A percentile compares a stretch with the other conserved stretches of the same genome.
phyloP scores from a whole-genome alignment of 2,329 filamentous ascomycete species.

The Fusarium newnesense region DNA sequence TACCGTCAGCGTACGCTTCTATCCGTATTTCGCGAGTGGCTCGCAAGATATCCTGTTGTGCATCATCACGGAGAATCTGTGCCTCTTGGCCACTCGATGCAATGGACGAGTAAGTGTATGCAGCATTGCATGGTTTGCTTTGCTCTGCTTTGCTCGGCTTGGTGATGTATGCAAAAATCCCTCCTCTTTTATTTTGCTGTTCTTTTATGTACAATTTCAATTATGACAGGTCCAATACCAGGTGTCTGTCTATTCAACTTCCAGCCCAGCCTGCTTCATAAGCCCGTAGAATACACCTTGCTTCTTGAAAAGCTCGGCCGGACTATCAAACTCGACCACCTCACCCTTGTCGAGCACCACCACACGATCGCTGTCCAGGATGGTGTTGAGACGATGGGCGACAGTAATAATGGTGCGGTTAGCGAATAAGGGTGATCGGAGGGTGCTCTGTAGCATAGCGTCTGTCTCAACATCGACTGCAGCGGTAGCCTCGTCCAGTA shows the following conservation, averaged over 20 bases:
- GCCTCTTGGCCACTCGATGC: constrained; percentile 10
- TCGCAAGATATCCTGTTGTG: neutral
- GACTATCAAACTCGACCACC: constrained; percentile 93
- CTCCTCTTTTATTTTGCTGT: constrained; percentile 15
- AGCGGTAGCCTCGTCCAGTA: constrained; percentile 95
- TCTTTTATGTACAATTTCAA: constrained; percentile 23
- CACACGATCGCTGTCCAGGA: constrained; percentile 87
- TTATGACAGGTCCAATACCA: constrained; percentile 1
- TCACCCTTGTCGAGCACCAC: constrained; percentile 91
- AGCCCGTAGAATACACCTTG: constrained; percentile 87
- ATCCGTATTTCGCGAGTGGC: constrained; percentile 2
- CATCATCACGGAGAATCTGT: neutral
- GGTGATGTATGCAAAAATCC: constrained; percentile 7
- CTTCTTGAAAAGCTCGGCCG: constrained; percentile 77
- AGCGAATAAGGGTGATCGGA: constrained; percentile 76
- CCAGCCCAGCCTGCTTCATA: constrained; percentile 88
- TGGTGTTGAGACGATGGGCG: constrained; percentile 97
- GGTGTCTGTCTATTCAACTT: constrained; percentile 51
- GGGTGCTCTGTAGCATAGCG: constrained; percentile 71
- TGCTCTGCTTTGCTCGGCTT: neutral
- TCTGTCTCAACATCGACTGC: constrained; percentile 76
- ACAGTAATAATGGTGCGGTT: constrained; percentile 98
- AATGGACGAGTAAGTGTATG: neutral
- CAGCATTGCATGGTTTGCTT: neutral
- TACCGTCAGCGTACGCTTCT: constrained; percentile 23